Evolutionary conservation across 1,139 yeast genomes (phyloP).

Genomic region (Blastobotrys ciferrii): DNA sequence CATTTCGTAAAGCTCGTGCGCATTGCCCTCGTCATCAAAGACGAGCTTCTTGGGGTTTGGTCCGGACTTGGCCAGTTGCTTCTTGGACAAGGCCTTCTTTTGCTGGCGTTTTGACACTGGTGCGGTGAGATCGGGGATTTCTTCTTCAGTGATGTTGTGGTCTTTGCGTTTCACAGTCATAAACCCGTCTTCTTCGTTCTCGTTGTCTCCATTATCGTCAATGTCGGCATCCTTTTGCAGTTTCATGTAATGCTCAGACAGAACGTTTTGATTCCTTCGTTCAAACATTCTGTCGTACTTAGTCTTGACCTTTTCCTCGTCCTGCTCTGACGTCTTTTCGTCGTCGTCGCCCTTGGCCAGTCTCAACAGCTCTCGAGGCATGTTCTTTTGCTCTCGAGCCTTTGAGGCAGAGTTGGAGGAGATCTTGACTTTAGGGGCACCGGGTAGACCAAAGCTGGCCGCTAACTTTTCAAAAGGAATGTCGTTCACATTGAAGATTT

Average conservation of each 20-base stretch:
- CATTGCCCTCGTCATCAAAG: constrained; percentile 90
- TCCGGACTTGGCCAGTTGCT: constrained; percentile 50
- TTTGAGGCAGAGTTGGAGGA: constrained; percentile 47
- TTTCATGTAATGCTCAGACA: constrained; percentile 82
- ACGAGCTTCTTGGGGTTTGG: constrained; percentile 62
- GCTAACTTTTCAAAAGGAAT: constrained; percentile 85
- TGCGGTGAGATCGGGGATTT: constrained; percentile 53
- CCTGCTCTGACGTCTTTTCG: constrained; percentile 34
- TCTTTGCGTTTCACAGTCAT: constrained; percentile 75
- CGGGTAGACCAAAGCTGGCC: constrained; percentile 85
- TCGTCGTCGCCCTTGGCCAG: constrained; percentile 58
- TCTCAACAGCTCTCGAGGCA: constrained; percentile 64
- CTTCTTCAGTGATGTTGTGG: constrained; percentile 64
- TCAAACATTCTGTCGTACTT: constrained; percentile 96
- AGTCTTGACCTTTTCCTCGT: constrained; percentile 64
- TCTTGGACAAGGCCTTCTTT: constrained; percentile 85
- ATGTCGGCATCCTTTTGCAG: constrained; percentile 39
- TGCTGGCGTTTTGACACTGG: constrained; percentile 85
- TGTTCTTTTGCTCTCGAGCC: constrained; percentile 75
- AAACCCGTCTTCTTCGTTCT: constrained; percentile 65
- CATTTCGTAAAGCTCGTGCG: constrained; percentile 88
- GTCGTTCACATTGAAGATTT: constrained; percentile 67
- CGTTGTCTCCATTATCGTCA: constrained; percentile 46
- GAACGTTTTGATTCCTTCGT: constrained; percentile 86
- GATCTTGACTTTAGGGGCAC: constrained; percentile 90